Percentiles rank a stretch among this genome's conserved stretches.
Conservation (phyloP, 2,329 filamentous ascomycete genomes). For the Bipolaris oryzae region DNA sequence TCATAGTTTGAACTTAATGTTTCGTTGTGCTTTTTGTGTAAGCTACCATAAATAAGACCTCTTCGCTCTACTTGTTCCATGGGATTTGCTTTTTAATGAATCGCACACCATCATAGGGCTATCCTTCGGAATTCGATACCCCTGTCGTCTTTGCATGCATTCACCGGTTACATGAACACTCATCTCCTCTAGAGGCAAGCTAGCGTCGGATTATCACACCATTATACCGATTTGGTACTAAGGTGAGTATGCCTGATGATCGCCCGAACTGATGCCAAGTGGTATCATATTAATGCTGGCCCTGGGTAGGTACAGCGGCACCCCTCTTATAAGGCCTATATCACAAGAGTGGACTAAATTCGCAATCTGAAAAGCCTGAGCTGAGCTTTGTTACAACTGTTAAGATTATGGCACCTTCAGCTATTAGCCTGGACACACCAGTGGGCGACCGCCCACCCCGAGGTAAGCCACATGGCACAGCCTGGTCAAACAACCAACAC, state of each 20-base stretch:
- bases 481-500: neutral
- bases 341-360: neutral
- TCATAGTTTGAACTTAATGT: neutral
- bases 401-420: neutral
- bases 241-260: neutral
- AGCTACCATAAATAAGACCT: too few species aligned
- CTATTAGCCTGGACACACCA: neutral
- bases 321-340: neutral
- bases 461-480: neutral
- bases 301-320: too few species aligned
- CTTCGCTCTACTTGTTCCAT: neutral
- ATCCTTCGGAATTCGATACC: neutral
- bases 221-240: neutral
- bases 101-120: neutral
- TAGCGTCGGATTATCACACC: neutral
- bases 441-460: neutral
- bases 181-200: neutral
- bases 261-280: neutral
- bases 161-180: neutral
- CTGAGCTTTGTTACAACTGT: neutral
- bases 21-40: neutral
- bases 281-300: neutral
- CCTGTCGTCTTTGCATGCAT: neutral
- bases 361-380: neutral
- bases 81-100: neutral